Evolutionary conservation across 495 filamentous ascomycete species (phyloP).

Genomic region (Aspergillus steynii): DNA sequence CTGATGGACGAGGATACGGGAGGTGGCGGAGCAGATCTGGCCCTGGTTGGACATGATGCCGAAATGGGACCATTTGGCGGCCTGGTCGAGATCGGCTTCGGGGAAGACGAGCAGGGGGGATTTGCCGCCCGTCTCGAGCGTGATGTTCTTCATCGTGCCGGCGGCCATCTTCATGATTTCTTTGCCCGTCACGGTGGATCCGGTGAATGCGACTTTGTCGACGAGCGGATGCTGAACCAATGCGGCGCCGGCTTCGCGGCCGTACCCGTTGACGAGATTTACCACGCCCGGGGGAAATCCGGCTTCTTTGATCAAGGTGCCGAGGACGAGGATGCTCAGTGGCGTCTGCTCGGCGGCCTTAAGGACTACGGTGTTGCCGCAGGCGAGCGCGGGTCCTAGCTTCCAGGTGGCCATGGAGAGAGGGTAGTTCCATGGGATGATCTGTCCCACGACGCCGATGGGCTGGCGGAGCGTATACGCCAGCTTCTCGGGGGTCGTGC

Average conservation of each 20-base stretch:
- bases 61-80: conserved; percentile 80
- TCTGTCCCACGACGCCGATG: conserved; percentile 86
- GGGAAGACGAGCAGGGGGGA: conserved; percentile 82
- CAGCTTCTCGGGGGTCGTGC: conserved; percentile 74
- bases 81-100: conserved; percentile 84
- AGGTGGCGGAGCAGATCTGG: conserved; percentile 90
- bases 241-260: conserved; percentile 73
- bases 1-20: conserved; percentile 81
- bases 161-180: conserved; percentile 90
- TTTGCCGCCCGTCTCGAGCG: conserved; percentile 90
- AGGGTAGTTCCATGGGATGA: conserved; percentile 93
- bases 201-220: conserved; percentile 93
- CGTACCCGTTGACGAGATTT: conserved; percentile 85
- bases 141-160: conserved; percentile 86
- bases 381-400: conserved; percentile 80
- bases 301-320: conserved; percentile 74
- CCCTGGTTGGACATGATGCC: conserved; percentile 79
- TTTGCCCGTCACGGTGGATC: conserved; percentile 75
- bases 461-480: conserved; percentile 89
- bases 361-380: conserved; percentile 83
- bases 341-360: conserved; percentile 94
- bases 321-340: conserved; percentile 77
- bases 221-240: conserved; percentile 72
- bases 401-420: conserved; percentile 91
- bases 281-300: conserved; percentile 93